Evolutionary conservation across 2,329 filamentous ascomycete genomes (phyloP), one percentile per base, ranked within the genome.

Genomic region (Pleurostoma richardsiae): DNA sequence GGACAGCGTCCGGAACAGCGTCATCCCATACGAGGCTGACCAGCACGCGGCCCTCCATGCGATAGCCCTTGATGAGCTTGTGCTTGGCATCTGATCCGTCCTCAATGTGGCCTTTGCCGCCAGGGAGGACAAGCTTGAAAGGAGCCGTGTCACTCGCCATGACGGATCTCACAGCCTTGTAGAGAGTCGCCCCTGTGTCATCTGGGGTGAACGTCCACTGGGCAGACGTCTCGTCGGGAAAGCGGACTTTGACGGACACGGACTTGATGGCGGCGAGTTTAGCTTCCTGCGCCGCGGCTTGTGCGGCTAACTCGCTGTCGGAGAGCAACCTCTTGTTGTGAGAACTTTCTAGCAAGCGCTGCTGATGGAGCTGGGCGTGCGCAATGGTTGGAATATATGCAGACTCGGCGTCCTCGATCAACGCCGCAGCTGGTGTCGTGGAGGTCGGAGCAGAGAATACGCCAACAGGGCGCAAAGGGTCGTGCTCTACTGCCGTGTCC

Each of bases 141-240:
- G 79, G 76, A 2, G 73, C 66, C 5, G 75, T 71, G 47, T 80
- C 65, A 28, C 50, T 43, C 2, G 82, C 78, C 64, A 99, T 84
- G 51, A 92, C 82, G 40, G 73, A 73, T 44, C 82, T 75, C 19
- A 96, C 88, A 53, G 86, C 89, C 10, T 74, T 71, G 66, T 97
- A 90, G 2, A 99, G 71, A 43, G 80, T 77, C 3, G 77, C 73
- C 2, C 85, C 86, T 0, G 87, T 90, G 45, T 91, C 85, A 1
- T 72, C 63, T 26, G 82, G 80, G 2, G 74, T 77, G 54, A 95
- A 82, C n/a, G 75, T 77, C 68, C 85, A 85, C 44, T 90, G 81
- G 30, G 90, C 81, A 45, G 85, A 83, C 48, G 83, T 87, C 56
- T 91, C 88, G 61, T 97, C 91, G 0, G 92, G 92, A 56, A 96